These are phyloP conservation scores for Candida sanyiensis DNA, from an alignment of 805 yeast species.

Conservation along the genomic window DNA sequence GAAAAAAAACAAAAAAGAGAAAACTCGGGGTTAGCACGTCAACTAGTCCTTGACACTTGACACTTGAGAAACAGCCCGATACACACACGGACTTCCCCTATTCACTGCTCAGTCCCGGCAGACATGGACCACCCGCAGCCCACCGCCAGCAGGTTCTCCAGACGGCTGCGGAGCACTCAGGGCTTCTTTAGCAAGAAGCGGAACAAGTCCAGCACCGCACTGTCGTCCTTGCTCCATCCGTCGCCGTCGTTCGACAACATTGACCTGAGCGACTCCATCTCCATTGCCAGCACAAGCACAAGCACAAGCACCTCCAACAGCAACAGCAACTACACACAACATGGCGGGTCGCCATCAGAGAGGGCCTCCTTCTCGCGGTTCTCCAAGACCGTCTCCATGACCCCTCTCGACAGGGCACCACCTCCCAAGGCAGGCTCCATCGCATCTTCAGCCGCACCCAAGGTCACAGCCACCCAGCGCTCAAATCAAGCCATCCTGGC, in stretches of 20 bases:
- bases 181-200: conserved; percentile 2
- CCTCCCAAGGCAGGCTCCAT: background rate
- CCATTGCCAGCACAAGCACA: background rate
- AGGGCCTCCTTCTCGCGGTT: conserved; percentile 6
- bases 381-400: conserved; percentile 16
- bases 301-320: background rate
- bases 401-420: conserved; percentile 16
- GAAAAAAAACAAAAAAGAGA: too few species aligned
- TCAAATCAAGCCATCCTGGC: background rate
- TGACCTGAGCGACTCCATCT: background rate
- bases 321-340: background rate
- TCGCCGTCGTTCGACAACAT: background rate
- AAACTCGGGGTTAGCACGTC: too few species aligned
- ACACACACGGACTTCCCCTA: background rate
- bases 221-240: background rate
- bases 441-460: conserved; percentile 3
- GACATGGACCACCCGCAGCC: background rate
- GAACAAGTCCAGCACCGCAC: background rate
- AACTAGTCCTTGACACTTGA: too few species aligned
- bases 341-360: too few species aligned
- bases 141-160: background rate
- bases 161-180: background rate
- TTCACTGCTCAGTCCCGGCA: background rate
- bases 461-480: background rate
- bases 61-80: too few species aligned